phyloP scores from a whole-genome alignment of 2,329 filamentous ascomycete species.

The Aspergillus ibericus region DNA sequence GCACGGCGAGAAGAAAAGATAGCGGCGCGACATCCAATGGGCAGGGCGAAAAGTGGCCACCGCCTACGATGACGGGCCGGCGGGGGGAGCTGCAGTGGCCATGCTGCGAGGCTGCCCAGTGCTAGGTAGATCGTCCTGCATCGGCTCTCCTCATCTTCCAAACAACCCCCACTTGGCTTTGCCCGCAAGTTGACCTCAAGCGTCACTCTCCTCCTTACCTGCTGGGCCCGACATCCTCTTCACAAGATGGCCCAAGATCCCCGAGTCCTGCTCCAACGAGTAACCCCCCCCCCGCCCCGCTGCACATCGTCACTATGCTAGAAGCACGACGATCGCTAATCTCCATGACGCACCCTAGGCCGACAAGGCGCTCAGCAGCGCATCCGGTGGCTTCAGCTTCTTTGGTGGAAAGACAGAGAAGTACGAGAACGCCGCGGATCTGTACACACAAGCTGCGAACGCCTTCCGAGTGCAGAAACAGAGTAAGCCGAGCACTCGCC shows the following conservation, averaged over 20 bases:
- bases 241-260: constrained; percentile 71
- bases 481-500: constrained; percentile 54
- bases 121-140: constrained; percentile 2
- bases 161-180: not conserved
- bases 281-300: constrained; percentile 35
- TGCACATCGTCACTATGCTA: constrained; percentile 8
- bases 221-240: constrained; percentile 1
- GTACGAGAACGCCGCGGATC: constrained; percentile 82
- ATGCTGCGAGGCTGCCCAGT: not conserved
- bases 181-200: constrained; percentile 2
- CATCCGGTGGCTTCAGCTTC: constrained; percentile 79
- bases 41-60: constrained; percentile 19
- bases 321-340: constrained; percentile 32
- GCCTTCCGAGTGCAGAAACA: constrained; percentile 85
- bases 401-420: constrained; percentile 87
- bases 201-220: not conserved
- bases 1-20: not conserved
- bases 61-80: constrained; percentile 18
- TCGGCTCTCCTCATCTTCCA: not conserved
- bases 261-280: constrained; percentile 75
- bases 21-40: not conserved
- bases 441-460: constrained; percentile 86
- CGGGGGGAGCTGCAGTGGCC: not conserved
- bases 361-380: constrained; percentile 75
- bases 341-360: constrained; percentile 59